Percentiles rank a stretch among this genome's conserved stretches.
These are phyloP conservation scores for Persicaria tinctoria DNA, from an alignment of 148 eudicot genomes.

Conservation along the genomic window DNA sequence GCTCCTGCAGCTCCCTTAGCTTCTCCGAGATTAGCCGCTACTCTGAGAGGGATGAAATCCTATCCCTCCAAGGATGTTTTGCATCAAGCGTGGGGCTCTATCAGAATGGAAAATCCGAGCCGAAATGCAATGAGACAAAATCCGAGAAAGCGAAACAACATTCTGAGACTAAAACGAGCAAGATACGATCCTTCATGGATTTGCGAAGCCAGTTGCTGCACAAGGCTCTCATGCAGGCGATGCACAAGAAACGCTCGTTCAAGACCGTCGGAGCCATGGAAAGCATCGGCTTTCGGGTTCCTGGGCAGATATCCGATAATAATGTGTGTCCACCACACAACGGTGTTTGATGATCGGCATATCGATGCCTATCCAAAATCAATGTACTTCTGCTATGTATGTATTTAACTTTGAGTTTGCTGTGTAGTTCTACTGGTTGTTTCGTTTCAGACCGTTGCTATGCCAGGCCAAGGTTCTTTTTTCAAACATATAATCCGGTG, in stretches of 20 bases:
- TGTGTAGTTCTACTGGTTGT: conserved; percentile 1
- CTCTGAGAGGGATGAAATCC: conserved; percentile 24
- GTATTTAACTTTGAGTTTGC: neutral
- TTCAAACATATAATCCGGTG: no score
- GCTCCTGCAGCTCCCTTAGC: conserved; percentile 33
- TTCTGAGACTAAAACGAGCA: conserved; percentile 14
- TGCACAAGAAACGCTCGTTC: conserved; percentile 42
- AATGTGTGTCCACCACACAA: neutral
- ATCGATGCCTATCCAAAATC: neutral
- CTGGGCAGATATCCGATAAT: conserved; percentile 13
- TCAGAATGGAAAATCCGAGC: conserved; percentile 16
- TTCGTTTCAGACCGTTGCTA: neutral
- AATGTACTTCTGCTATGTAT: neutral
- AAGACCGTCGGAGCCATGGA: conserved; percentile 74
- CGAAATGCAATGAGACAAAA: neutral
- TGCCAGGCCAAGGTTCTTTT: no score
- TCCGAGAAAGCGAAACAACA: neutral
- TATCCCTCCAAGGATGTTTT: conserved; percentile 7
- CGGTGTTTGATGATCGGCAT: neutral
- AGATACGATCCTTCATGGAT: conserved; percentile 45
- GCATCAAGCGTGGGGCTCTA: conserved; percentile 32
- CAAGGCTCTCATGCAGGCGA: conserved; percentile 44
- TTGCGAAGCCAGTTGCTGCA: conserved; percentile 69
- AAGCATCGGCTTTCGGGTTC: conserved; percentile 48
- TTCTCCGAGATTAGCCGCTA: conserved; percentile 16